Base-by-base conservation (phyloP, 2,329 filamentous ascomycete species). In the Zopfia rhizophila region DNA sequence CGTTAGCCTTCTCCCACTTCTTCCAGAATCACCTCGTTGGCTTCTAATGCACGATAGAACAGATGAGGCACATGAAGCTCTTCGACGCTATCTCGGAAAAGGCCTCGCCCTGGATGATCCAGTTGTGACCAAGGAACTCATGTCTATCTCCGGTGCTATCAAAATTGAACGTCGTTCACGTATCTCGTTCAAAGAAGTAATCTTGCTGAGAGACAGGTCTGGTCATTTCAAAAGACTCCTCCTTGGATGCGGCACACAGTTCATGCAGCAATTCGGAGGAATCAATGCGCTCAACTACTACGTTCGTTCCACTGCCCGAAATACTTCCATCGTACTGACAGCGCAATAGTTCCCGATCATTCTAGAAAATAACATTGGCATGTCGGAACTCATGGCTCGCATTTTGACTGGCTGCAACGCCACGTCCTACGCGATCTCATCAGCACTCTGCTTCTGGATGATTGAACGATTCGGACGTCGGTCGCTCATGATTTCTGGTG, bases 1-100 rank as follows among this genome's bases (percentile, higher is more conserved):
- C 38, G 63, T 77, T 5, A 40, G 63, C 3, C 70, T 77, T 23
- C 62, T 78, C 28, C 68, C 68, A 42, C 75, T 81, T 32, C 70
- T 79, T 7, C 81, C 82, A 0, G 82, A 84, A 45, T 80, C 75
- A 1, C 82, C 81, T 4, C 72, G 82, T 17, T 84, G 79, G 78
- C 63, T 84, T 21, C 72, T 83, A 31, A 75, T 76, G 17, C 73
- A 78, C 47, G 80, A 80, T 11, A 72, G 74, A 7, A 41, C 60
- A 1, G 73, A 79, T 0, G 74, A 83, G 54, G 81, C 81, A 0
- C 73, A 68, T 4, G 68, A 69, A 0, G 77, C 82, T 13, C 59
- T 83, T 19, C 38, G 48, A 12, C 35, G 51, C 10, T 46, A 51
- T n/a, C 43, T 51, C 14, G 51, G 51, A 3, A 42, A 35, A 8